phyloP scores from a whole-genome alignment of 2,329 filamentous ascomycete species.

The Aspergillus terreus region DNA sequence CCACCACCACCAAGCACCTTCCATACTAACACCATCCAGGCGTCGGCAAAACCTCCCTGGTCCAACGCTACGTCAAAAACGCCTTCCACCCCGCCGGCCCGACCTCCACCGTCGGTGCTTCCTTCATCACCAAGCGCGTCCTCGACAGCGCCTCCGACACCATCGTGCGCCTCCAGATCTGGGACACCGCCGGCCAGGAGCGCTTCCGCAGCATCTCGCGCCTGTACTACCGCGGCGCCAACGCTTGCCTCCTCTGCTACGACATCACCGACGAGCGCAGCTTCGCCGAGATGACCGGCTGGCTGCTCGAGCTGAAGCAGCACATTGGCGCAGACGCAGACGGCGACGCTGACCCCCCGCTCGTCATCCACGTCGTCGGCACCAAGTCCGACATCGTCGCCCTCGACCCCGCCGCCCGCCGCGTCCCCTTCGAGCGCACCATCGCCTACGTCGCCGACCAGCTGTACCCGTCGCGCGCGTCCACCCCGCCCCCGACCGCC shows the following conservation, averaged over 20 bases:
- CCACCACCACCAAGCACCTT: neutral
- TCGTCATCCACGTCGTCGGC: slow-evolving; percentile 90
- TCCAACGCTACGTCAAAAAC: slow-evolving; percentile 48
- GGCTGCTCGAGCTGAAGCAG: slow-evolving; percentile 78
- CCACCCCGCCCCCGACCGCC: slow-evolving; percentile 65
- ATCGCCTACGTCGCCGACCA: slow-evolving; percentile 95
- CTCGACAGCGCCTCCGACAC: slow-evolving; percentile 82
- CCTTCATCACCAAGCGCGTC: slow-evolving; percentile 75
- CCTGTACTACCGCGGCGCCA: slow-evolving; percentile 93
- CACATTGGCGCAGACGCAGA: slow-evolving; percentile 61
- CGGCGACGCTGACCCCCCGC: slow-evolving; percentile 44
- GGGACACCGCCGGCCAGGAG: slow-evolving; percentile 95
- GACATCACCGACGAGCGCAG: slow-evolving; percentile 83
- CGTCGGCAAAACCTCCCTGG: slow-evolving; percentile 52
- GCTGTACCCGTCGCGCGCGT: slow-evolving; percentile 66
- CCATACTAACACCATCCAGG: slow-evolving; percentile 26
- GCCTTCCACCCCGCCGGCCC: slow-evolving; percentile 40
- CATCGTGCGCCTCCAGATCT: slow-evolving; percentile 86
- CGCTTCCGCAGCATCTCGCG: slow-evolving; percentile 91
- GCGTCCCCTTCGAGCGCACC: slow-evolving; percentile 91
- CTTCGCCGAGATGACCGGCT: slow-evolving; percentile 88
- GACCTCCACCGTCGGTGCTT: slow-evolving; percentile 71
- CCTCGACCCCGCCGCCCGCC: slow-evolving; percentile 70
- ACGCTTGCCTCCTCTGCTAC: slow-evolving; percentile 91
- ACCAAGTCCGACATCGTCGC: slow-evolving; percentile 91